Evolutionary conservation across 345 rosid species (phyloP), one percentile per base, ranked within the genome.

Genomic region (Luvunga scandens): DNA sequence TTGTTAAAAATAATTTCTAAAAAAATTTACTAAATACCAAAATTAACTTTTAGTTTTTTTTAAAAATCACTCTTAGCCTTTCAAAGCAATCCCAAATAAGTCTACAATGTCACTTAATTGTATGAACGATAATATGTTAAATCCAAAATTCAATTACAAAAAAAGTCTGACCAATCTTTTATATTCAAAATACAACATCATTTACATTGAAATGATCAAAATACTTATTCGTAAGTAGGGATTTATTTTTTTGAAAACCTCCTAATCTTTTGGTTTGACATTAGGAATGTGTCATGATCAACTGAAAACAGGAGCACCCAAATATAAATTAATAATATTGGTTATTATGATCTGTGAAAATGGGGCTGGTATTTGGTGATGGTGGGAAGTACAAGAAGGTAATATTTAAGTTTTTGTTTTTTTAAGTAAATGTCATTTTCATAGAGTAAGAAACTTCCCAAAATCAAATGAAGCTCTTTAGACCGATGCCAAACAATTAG

Each of bases 241-340:
- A 27, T 19, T 50, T 50, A 4, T 50, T 8, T 16, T 7, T 21
- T 5, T 39, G 33, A 68, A n/a, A 68, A 34, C 50, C 57, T 25
- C 59, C 13, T 45, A 57, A 5, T 72, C 61, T 1, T n/a, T 1
- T 45, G 16, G 25, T 28, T 73, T 22, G 31, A 16, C 63, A 69
- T 65, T 57, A 57, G 68, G 69, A 71, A 72, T 18, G 45, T 56
- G 75, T 73, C 81, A 82, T 34, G 55, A 24, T 82, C 79, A 59
- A 61, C 75, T 14, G 31, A 42, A 1, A 57, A 33, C 70, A 77
- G 74, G 13, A 45, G 33, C 28, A 1, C 31, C 77, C 80, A 67
- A 48, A 60, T n/a, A 33, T 14, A 48, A 50, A 50, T 13, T 38
- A 45, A 66, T 33, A 31, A 56, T 68, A 22, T 21, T 57, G 6